phyloP scores from a whole-genome alignment of 805 yeast species.

The Spathaspora hagerdaliae region DNA sequence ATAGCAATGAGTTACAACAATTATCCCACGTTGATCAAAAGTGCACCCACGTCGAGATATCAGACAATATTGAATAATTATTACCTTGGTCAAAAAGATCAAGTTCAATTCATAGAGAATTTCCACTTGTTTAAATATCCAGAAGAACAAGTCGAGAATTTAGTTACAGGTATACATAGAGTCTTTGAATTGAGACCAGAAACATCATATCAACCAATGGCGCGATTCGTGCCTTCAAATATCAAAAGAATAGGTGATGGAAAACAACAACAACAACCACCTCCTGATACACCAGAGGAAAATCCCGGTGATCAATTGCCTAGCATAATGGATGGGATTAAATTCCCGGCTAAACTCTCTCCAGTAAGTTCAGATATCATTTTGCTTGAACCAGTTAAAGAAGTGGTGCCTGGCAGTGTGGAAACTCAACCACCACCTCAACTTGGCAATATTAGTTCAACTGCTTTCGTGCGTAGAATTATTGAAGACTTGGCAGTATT shows the following conservation, averaged over 20 bases:
- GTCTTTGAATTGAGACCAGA: constrained; percentile 23
- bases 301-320: constrained; percentile 11
- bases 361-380: constrained; percentile 8
- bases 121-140: constrained; percentile 14
- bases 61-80: constrained; percentile 30
- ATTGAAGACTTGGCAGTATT: constrained; percentile 51
- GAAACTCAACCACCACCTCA: not conserved
- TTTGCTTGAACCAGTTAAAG: constrained; percentile 7
- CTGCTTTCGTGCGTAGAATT: constrained; percentile 19
- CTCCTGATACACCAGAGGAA: not conserved
- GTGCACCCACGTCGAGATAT: constrained; percentile 74
- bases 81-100: constrained; percentile 9
- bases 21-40: constrained; percentile 77
- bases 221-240: constrained; percentile 19
- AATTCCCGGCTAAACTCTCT: constrained; percentile 17
- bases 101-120: constrained; percentile 11
- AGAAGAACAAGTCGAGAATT: constrained; percentile 17
- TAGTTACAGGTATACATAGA: constrained; percentile 36
- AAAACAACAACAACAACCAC: not conserved
- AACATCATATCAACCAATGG: constrained; percentile 33
- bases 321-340: constrained; percentile 34
- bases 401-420: not conserved
- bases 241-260: constrained; percentile 26
- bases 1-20: constrained; percentile 75
- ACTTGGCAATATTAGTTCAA: not conserved